phyloP scores from a whole-genome alignment of 306 rosid species.

The Rosa lucieae region DNA sequence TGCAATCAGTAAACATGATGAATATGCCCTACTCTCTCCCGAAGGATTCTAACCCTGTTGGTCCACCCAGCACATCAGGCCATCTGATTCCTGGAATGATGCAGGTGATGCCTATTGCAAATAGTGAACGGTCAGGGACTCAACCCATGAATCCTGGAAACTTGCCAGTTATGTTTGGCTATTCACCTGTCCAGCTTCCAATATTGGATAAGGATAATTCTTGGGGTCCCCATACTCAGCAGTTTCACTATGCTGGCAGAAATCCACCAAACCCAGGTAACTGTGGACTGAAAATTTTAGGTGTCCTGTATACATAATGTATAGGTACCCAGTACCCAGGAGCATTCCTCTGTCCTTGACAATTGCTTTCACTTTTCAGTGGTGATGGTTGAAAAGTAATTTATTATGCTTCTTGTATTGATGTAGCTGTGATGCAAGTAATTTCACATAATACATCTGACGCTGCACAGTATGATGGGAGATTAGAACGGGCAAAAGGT shows the following conservation, averaged over 20 bases:
- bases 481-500: slow-evolving; percentile 57
- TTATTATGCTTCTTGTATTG: slow-evolving; percentile 27
- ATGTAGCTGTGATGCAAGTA: slow-evolving; percentile 51
- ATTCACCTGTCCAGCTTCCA: slow-evolving; percentile 80
- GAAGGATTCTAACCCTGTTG: slow-evolving; percentile 59
- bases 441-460: slow-evolving; percentile 52
- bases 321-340: not conserved
- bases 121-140: slow-evolving; percentile 55
- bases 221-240: slow-evolving; percentile 85
- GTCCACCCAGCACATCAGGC: slow-evolving; percentile 42
- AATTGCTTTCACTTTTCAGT: not conserved
- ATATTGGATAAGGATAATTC: slow-evolving; percentile 75
- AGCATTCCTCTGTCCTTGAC: not conserved
- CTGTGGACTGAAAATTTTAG: slow-evolving; percentile 23
- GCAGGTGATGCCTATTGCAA: slow-evolving; percentile 59
- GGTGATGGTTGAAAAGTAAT: slow-evolving; percentile 18
- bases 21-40: slow-evolving; percentile 55
- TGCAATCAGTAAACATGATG: slow-evolving; percentile 64
- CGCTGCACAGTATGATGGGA: slow-evolving; percentile 52
- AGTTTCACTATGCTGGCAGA: slow-evolving; percentile 60
- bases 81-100: slow-evolving; percentile 57
- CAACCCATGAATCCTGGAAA: slow-evolving; percentile 55
- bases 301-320: not conserved
- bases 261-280: slow-evolving; percentile 76
- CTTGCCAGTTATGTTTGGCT: slow-evolving; percentile 75